Evolutionary conservation across 257 asterid species (phyloP), one percentile per base, ranked within the genome.

Genomic region (Ehretia macrophylla): DNA sequence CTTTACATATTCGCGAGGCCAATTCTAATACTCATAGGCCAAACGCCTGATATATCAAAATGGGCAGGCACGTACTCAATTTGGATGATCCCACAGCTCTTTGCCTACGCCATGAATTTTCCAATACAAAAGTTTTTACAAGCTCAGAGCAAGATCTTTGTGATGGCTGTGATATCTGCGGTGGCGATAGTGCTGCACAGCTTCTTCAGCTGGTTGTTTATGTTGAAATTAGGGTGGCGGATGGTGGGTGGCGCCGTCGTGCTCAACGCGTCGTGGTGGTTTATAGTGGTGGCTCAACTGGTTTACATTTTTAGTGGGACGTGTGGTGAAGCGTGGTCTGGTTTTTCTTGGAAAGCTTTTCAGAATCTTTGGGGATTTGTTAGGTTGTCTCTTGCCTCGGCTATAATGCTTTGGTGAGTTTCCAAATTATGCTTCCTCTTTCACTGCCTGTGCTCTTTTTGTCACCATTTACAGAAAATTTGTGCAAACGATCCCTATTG

Each of bases 21-120:
- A 50, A 50, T 66, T 12, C 32, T 66, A 32, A 32, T 1, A 9
- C 47, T 66, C 0, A 38, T 66, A 5, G 65, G 59, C 14, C 71
- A 66, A 10, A 45, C 32, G 0, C 58, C 38, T 5, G 21, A 37
- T 0, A 66, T 66, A 10, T 39, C 60, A 0, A 27, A 22, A 44
- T 42, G 50, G 48, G 71, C 71, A 0, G 71, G 71, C 12, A 11
- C 23, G 11, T 57, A 56, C 11, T 20, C 65, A 12, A 0, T 32
- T 10, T 66, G 71, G 71, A 66, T 66, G 71, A 66, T 66, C 42
- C 71, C 71, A 14, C 63, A 49, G 19, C 59, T 66, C 12, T 66
- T 48, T 51, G 52, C 71, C 4, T 66, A 49, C 47, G 65, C 53
- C 0, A 17, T 58, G 14, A 46, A 50, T 11, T 65, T 65, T 17